Conservation (phyloP, 768 basidiomycete species). For the Mycena crocata region DNA sequence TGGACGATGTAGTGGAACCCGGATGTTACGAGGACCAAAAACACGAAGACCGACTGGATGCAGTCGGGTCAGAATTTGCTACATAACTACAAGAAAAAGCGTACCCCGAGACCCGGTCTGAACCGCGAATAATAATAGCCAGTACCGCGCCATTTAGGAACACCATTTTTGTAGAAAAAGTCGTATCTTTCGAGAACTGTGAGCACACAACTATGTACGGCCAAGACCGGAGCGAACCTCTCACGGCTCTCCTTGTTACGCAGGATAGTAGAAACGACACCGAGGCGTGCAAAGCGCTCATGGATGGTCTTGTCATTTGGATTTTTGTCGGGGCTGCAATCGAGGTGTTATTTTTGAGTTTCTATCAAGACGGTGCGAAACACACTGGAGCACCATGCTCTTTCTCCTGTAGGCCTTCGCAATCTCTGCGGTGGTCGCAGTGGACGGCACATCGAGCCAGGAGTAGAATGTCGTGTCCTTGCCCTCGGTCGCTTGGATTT, state of each 20-base stretch:
- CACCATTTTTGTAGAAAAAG: constrained; percentile 97
- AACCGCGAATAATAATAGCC: constrained; percentile 98
- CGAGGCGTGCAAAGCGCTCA: constrained; percentile 92
- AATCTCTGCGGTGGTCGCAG: constrained; percentile 82
- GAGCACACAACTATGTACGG: constrained; percentile 9
- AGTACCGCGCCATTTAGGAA: constrained; percentile 95
- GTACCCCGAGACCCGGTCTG: constrained; percentile 16
- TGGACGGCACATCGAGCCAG: constrained; percentile 84
- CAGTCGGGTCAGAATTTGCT: neutral
- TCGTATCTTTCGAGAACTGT: no score
- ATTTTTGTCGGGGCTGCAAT: constrained; percentile 92
- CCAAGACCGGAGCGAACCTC: constrained; percentile 62
- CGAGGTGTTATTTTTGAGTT: neutral
- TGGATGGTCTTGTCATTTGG: constrained; percentile 83
- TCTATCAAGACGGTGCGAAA: constrained; percentile 26
- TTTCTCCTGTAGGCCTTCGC: constrained; percentile 92
- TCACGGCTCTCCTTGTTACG: constrained; percentile 80
- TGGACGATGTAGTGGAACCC: constrained; percentile 86
- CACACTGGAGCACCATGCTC: constrained; percentile 91
- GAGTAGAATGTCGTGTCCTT: constrained; percentile 97
- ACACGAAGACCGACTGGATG: constrained; percentile 75
- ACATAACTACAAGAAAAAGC: constrained; percentile 8
- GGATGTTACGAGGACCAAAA: constrained; percentile 83
- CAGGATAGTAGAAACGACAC: constrained; percentile 86
- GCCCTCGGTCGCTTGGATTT: constrained; percentile 85